These are phyloP conservation scores for Cercospora brassicicola DNA, from an alignment of 2,329 filamentous ascomycete species.

Conservation along the genomic window DNA sequence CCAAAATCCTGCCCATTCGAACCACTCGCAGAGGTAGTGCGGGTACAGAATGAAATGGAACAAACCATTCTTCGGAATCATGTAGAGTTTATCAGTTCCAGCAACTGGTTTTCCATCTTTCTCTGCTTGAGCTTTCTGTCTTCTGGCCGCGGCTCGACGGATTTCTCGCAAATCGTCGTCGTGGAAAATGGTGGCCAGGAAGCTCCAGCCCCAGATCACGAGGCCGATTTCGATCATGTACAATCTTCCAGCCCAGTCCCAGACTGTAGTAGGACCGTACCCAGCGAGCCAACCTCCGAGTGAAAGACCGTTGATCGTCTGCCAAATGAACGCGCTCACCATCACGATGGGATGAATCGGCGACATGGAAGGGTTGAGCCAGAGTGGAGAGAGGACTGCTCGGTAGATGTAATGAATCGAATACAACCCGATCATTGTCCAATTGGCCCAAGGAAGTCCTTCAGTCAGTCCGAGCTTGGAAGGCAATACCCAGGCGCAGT, in stretches of 20 bases:
- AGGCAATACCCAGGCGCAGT: slow-evolving; percentile 72
- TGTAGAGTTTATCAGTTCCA: slow-evolving; percentile 76
- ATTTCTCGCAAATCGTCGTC: slow-evolving; percentile 90
- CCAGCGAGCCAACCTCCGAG: slow-evolving; percentile 80
- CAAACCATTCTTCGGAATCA: slow-evolving; percentile 78
- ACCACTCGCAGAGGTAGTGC: slow-evolving; percentile 95
- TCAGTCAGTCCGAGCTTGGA: slow-evolving; percentile 54
- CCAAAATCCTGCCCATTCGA: slow-evolving; percentile 96
- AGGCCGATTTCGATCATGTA: slow-evolving; percentile 62
- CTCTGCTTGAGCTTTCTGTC: slow-evolving; percentile 54
- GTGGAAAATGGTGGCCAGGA: slow-evolving; percentile 80
- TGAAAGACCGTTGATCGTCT: slow-evolving; percentile 74
- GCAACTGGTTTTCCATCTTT: slow-evolving; percentile 49
- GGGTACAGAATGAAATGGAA: slow-evolving; percentile 84
- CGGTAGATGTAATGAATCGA: slow-evolving; percentile 89
- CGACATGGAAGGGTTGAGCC: slow-evolving; percentile 85
- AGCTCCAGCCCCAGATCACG: slow-evolving; percentile 71
- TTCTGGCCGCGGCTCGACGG: slow-evolving; percentile 65
- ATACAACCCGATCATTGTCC: slow-evolving; percentile 69
- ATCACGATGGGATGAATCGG: slow-evolving; percentile 75
- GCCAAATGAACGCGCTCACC: slow-evolving; percentile 66
- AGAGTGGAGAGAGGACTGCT: slow-evolving; percentile 75
- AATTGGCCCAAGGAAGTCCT: slow-evolving; percentile 71
- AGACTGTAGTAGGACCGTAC: slow-evolving; percentile 67
- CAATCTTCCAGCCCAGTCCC: slow-evolving; percentile 51